phyloP scores from a whole-genome alignment of 2,329 filamentous ascomycete genomes.

The Keithomyces neogunnii region DNA sequence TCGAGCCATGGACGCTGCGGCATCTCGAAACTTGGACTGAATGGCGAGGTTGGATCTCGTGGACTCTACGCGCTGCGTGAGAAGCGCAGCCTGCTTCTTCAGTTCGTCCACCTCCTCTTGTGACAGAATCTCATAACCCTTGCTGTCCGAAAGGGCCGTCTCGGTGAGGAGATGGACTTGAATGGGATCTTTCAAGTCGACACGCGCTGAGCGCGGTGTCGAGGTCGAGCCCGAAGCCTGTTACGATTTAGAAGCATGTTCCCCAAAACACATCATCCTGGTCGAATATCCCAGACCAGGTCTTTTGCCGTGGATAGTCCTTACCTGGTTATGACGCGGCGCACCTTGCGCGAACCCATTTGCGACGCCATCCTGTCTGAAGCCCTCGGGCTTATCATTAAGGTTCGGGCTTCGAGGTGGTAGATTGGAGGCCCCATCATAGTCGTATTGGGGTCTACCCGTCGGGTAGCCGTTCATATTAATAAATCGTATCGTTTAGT shows the following conservation, averaged over 20 bases:
- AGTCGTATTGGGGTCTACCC: conserved; percentile 26
- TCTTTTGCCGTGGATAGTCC: conserved; percentile 13
- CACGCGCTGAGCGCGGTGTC: conserved; percentile 32
- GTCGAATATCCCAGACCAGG: background rate
- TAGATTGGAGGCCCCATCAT: conserved; percentile 19
- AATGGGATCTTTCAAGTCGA: conserved; percentile 63
- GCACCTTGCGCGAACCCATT: conserved; percentile 27
- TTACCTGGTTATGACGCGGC: conserved; percentile 49
- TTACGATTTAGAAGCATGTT: background rate
- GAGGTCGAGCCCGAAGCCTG: conserved; percentile 2
- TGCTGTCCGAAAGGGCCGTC: conserved; percentile 84
- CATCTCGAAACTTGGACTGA: conserved; percentile 91
- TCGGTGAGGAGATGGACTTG: conserved; percentile 89
- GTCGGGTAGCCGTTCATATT: conserved; percentile 32
- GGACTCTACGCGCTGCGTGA: conserved; percentile 72
- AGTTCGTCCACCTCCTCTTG: conserved; percentile 86
- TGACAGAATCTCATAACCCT: conserved; percentile 74
- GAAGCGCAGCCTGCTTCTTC: conserved; percentile 73
- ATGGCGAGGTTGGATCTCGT: conserved; percentile 76
- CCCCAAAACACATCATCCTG: background rate
- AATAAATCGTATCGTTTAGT: conserved; percentile 1
- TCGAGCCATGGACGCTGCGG: conserved; percentile 75
- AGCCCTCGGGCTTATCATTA: conserved; percentile 44
- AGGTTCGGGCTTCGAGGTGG: conserved; percentile 27
- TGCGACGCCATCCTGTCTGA: conserved; percentile 42